These are phyloP conservation scores for Fragaria nilgerrensis DNA, from an alignment of 306 rosid genomes.

Conservation along the genomic window DNA sequence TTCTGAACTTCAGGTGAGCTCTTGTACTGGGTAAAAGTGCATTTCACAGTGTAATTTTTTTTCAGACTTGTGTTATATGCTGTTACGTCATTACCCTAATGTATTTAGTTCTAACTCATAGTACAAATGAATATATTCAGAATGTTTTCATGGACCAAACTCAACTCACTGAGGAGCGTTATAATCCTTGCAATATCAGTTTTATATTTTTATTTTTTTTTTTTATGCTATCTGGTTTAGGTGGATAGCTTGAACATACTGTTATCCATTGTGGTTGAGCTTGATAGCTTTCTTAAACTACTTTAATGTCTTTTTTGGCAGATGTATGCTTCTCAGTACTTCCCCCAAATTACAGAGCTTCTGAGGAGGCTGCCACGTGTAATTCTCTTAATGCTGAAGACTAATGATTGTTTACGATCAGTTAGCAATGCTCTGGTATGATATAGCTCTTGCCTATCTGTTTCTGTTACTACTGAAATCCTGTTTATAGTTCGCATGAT, in stretches of 20 bases:
- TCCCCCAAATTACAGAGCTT: conserved; percentile 88
- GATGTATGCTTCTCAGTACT: conserved; percentile 95
- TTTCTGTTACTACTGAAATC: background rate
- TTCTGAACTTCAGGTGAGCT: conserved; percentile 87
- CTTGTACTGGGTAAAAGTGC: conserved; percentile 3
- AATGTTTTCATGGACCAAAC: background rate
- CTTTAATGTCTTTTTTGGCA: conserved; percentile 35
- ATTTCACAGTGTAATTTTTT: background rate
- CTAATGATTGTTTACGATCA: conserved; percentile 92
- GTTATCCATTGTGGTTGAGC: conserved; percentile 3
- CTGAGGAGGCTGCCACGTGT: conserved; percentile 88
- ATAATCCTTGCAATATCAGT: background rate
- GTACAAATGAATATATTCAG: background rate
- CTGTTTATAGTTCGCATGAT: background rate
- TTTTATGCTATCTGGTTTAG: conserved; percentile 11
- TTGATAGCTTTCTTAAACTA: conserved; percentile 19
- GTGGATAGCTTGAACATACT: conserved; percentile 10
- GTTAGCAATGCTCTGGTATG: conserved; percentile 85
- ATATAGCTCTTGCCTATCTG: conserved; percentile 17
- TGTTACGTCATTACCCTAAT: background rate
- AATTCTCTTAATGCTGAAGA: conserved; percentile 92
- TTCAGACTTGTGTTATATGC: background rate
- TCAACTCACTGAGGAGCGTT: background rate
- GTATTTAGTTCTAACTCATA: background rate
- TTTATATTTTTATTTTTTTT: background rate